A percentile compares a stretch with the other conserved stretches of the same genome.
Conservation (phyloP, 805 yeast species). For the Cyberlindnera euphorbiiphila region DNA sequence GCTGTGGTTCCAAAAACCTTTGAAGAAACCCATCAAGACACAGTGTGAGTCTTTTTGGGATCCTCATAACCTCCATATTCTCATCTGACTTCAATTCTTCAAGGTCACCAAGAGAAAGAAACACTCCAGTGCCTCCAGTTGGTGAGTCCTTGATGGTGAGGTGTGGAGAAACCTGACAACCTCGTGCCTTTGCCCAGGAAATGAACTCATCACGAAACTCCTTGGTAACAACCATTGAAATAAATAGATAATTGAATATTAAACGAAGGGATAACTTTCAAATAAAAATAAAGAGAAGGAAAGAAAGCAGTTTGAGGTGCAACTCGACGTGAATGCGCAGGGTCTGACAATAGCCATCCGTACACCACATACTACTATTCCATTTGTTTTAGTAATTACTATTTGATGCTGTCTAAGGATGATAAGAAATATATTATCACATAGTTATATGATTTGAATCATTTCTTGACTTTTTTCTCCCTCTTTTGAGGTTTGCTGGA, state of each 20-base stretch:
- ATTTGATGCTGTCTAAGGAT: too few relatives aligned
- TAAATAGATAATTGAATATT: too few relatives aligned
- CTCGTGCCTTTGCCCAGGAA: conserved; percentile 14
- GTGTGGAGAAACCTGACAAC: conserved; percentile 9
- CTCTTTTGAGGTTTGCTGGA: conserved; percentile 21
- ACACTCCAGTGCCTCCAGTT: conserved; percentile 37
- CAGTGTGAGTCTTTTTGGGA: conserved; percentile 33
- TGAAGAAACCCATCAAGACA: conserved; percentile 31
- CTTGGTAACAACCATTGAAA: conserved; percentile 6
- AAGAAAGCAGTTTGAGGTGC: too few relatives aligned
- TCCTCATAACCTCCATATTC: conserved; percentile 34
- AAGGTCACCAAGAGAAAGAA: conserved; percentile 17
- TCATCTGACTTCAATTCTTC: conserved; percentile 9
- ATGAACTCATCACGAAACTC: conserved; percentile 15
- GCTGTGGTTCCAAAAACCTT: conserved; percentile 17
- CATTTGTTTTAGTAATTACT: too few relatives aligned
- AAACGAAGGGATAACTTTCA: background rate
- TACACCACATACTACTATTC: background rate
- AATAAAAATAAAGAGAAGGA: background rate
- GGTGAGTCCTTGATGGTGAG: conserved; percentile 24
- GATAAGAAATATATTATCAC: background rate
- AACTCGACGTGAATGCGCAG: too few relatives aligned
- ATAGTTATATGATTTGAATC: background rate
- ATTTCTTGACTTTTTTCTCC: conserved; percentile 16
- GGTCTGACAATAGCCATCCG: background rate